Evolutionary conservation across 208 protist genomes (phyloP).

Genomic region (Crithidia acanthocephali): DNA sequence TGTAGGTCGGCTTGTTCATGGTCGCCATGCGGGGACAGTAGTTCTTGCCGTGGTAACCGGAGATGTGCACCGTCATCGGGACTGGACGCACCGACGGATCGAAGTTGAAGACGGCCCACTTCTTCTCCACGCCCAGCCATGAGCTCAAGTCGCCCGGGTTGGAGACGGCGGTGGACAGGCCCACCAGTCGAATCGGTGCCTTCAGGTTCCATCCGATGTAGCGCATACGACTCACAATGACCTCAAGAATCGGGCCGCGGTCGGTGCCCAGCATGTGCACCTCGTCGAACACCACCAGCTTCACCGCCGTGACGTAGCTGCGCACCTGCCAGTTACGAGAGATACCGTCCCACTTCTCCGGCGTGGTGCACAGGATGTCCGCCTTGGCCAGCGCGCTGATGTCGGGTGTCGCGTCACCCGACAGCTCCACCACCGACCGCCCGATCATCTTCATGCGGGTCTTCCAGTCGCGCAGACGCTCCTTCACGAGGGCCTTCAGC

Average conservation of each 20-base stretch:
- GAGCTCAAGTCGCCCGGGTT: conserved; percentile 98
- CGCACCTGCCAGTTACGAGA: conserved; percentile 98
- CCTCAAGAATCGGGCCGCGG: conserved; percentile 99
- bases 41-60: conserved; percentile 96
- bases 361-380: conserved; percentile 98
- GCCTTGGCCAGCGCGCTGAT: conserved; percentile 92
- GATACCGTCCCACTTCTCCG: conserved; percentile 99
- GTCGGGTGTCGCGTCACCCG: conserved; percentile 97
- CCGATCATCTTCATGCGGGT: conserved; percentile 92
- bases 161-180: conserved; percentile 98
- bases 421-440: conserved; percentile 98
- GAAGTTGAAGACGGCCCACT: conserved; percentile 98
- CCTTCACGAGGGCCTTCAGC: conserved; percentile 99
- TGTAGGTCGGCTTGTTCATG: conserved; percentile 99
- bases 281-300: conserved; percentile 99
- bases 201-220: conserved; percentile 97
- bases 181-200: conserved; percentile 96
- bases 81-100: conserved; percentile 98
- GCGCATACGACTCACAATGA: conserved; percentile 98
- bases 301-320: conserved; percentile 94
- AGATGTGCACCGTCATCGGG: conserved; percentile 96
- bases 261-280: conserved; percentile 99
- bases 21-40: conserved; percentile 99
- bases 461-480: conserved; percentile 98
- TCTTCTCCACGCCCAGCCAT: conserved; percentile 98